phyloP scores from a whole-genome alignment of 352 stramenopile species.

The Proteromonas lacertae region DNA sequence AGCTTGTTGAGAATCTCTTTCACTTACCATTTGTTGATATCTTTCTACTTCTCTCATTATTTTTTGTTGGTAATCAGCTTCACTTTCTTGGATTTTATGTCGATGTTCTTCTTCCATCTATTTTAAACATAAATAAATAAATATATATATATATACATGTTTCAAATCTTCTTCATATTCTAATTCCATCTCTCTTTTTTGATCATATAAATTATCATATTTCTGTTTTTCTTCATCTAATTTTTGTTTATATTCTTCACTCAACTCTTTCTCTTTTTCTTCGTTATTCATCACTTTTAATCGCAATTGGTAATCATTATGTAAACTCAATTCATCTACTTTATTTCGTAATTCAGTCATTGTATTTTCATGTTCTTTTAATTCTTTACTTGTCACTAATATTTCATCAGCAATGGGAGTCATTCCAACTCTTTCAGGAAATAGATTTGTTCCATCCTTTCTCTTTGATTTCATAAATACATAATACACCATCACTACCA shows the following conservation, averaged over 20 bases:
- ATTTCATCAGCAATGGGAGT: conserved; percentile 29
- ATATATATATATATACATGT: too few relatives aligned
- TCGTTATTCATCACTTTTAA: conserved; percentile 74
- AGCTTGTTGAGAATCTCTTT: conserved; percentile 34
- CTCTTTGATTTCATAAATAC: conserved; percentile 37
- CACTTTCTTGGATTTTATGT: conserved; percentile 43
- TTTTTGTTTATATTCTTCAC: conserved; percentile 57
- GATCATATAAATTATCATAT: conserved; percentile 51
- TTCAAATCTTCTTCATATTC: conserved; percentile 11
- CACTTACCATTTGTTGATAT: conserved; percentile 35
- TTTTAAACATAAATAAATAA: too few relatives aligned
- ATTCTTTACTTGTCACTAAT: conserved; percentile 51
- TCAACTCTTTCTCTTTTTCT: conserved; percentile 73
- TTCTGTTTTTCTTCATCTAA: conserved; percentile 42
- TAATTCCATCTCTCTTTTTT: conserved; percentile 23
- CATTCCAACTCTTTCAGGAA: neutral
- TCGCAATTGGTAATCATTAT: conserved; percentile 71
- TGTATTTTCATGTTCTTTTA: conserved; percentile 52
- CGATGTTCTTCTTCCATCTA: conserved; percentile 48
- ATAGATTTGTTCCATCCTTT: neutral
- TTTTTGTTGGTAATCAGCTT: conserved; percentile 45
- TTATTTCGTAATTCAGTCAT: conserved; percentile 68
- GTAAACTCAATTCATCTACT: conserved; percentile 47
- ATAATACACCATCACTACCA: conserved; percentile 48
- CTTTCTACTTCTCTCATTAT: conserved; percentile 52